Evolutionary conservation across 176 grass and related monocot species (phyloP).

Genomic region (Poa annua): DNA sequence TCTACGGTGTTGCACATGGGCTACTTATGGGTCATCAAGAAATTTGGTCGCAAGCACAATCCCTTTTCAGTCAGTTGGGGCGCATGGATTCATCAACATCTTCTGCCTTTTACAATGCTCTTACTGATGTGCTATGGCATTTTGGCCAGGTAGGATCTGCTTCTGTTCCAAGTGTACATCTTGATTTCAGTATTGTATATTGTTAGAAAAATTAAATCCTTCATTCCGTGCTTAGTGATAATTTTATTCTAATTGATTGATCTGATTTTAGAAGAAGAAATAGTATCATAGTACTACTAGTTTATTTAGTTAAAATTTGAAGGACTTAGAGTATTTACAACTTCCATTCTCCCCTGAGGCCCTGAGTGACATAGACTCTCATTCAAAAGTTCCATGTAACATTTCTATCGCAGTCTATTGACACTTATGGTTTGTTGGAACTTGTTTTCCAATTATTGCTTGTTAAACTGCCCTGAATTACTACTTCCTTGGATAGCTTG

Average conservation of each 20-base stretch:
- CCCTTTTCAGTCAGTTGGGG: conserved; percentile 82
- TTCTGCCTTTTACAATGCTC: conserved; percentile 97
- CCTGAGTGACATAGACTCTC: neutral
- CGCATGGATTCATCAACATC: conserved; percentile 90
- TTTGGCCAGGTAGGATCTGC: conserved; percentile 86
- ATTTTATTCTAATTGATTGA: conserved; percentile 1
- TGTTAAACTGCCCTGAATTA: neutral
- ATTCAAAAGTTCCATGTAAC: neutral
- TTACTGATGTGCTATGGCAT: conserved; percentile 99
- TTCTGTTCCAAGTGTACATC: conserved; percentile 8
- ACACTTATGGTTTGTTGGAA: neutral
- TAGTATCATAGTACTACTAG: neutral
- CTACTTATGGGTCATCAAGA: conserved; percentile 86
- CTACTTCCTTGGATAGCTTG: conserved; percentile 6
- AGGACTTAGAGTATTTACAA: conserved; percentile 1
- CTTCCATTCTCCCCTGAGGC: neutral
- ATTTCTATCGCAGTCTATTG: neutral
- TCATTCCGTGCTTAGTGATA: neutral
- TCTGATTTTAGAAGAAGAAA: conserved; percentile 23
- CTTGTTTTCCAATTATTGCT: conserved; percentile 5
- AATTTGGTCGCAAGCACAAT: conserved; percentile 69
- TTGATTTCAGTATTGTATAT: conserved; percentile 16
- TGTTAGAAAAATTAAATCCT: conserved; percentile 7
- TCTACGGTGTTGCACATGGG: conserved; percentile 89
- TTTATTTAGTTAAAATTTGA: conserved; percentile 8